Conservation (phyloP, 1,284 basidiomycete genomes). For the Leccinum ponderosum region DNA sequence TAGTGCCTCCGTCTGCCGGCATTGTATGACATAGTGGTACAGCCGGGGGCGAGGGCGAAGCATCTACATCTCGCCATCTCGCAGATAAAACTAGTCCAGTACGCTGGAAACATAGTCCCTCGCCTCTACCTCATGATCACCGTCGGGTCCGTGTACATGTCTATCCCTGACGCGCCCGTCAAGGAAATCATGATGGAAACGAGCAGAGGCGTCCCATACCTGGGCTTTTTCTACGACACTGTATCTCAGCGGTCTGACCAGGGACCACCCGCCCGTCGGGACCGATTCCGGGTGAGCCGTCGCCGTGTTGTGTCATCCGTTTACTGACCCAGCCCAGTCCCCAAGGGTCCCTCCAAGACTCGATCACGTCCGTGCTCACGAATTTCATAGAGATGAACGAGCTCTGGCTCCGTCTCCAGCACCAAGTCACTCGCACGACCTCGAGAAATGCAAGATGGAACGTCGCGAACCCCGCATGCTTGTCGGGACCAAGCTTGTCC, state of each 20-base stretch:
- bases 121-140: constrained; percentile 98
- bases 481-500: too few species aligned
- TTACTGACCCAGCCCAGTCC: constrained; percentile 51
- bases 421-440: too few species aligned
- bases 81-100: constrained; percentile 97
- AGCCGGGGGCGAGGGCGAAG: too few species aligned
- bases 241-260: constrained; percentile 88
- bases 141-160: constrained; percentile 97
- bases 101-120: constrained; percentile 92
- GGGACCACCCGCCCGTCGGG: constrained; percentile 89
- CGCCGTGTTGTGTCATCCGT: neutral
- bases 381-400: constrained; percentile 99
- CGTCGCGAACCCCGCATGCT: too few species aligned
- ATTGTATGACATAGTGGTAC: too few species aligned
- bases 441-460: too few species aligned
- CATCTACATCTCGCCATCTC: constrained; percentile 52
- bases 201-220: constrained; percentile 94
- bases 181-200: constrained; percentile 99
- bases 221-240: constrained; percentile 93
- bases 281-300: constrained; percentile 71
- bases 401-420: too few species aligned
- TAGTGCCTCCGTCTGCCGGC: too few species aligned
- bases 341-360: constrained; percentile 89
- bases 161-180: constrained; percentile 90
- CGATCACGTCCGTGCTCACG: constrained; percentile 82